A percentile compares a stretch with the other conserved stretches of the same genome.
Evolutionary conservation across 2,329 filamentous ascomycete species (phyloP).

Genomic region (Cordyceps pruinosa): DNA sequence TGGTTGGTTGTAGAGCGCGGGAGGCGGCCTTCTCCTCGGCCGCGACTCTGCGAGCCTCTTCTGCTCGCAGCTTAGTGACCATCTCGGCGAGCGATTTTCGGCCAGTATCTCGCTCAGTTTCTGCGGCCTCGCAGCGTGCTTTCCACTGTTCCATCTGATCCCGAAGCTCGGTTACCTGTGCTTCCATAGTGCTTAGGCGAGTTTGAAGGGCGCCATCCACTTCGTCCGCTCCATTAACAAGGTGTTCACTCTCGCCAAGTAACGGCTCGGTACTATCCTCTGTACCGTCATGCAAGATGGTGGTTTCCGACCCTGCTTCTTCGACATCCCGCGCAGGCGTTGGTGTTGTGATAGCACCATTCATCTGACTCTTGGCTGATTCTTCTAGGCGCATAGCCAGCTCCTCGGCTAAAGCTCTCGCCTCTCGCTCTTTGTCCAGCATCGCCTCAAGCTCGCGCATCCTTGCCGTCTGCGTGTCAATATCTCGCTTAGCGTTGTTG

Average conservation of each 20-base stretch:
- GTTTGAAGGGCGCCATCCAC: conserved; percentile 42
- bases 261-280: conserved; percentile 18
- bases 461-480: conserved; percentile 72
- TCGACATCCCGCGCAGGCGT: conserved; percentile 14
- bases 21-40: conserved; percentile 35
- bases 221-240: conserved; percentile 35
- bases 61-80: conserved; percentile 73
- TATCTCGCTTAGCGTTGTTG: conserved; percentile 74
- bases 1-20: conserved; percentile 23
- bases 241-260: conserved; percentile 32
- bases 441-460: conserved; percentile 71
- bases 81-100: conserved; percentile 78
- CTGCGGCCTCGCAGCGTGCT: conserved; percentile 70
- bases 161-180: conserved; percentile 75
- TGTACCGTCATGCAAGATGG: not conserved
- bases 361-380: conserved; percentile 31
- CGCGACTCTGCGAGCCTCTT: conserved; percentile 44
- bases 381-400: conserved; percentile 64
- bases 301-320: conserved; percentile 15
- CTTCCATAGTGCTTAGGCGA: conserved; percentile 68
- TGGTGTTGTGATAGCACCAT: conserved; percentile 17
- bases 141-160: conserved; percentile 73
- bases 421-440: conserved; percentile 71
- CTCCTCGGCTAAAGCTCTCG: conserved; percentile 78
- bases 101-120: conserved; percentile 65